These are phyloP conservation scores for Suillus spraguei DNA, from an alignment of 768 basidiomycete genomes.

Conservation along the genomic window DNA sequence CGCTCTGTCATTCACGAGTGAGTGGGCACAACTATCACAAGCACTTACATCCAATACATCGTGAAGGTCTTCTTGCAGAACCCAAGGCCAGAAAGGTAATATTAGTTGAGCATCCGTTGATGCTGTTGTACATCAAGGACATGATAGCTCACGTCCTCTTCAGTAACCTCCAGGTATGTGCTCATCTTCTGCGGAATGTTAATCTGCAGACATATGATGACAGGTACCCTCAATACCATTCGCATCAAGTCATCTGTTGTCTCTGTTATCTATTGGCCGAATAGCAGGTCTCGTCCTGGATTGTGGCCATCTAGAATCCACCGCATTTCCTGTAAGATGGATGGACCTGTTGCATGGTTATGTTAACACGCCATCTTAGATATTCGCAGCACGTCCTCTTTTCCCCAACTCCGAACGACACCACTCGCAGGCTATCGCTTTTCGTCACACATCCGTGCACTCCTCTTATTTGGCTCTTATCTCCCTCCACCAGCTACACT, in stretches of 20 bases:
- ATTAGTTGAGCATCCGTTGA: slow-evolving; percentile 84
- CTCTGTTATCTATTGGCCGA: slow-evolving; percentile 82
- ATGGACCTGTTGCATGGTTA: background rate
- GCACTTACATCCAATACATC: slow-evolving; percentile 19
- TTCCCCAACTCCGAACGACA: slow-evolving; percentile 78
- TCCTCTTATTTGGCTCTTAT: slow-evolving; percentile 83
- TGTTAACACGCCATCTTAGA: slow-evolving; percentile 49
- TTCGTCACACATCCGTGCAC: slow-evolving; percentile 75
- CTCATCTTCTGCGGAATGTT: background rate
- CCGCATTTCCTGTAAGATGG: slow-evolving; percentile 75
- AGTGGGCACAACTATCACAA: slow-evolving; percentile 30
- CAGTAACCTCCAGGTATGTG: slow-evolving; percentile 79
- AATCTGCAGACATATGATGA: background rate
- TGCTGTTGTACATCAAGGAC: slow-evolving; percentile 88
- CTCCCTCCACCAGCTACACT: slow-evolving; percentile 79
- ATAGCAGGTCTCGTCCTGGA: slow-evolving; percentile 95
- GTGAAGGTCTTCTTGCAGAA: slow-evolving; percentile 86
- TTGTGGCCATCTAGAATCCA: slow-evolving; percentile 89
- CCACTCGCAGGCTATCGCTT: slow-evolving; percentile 87
- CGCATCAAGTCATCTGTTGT: slow-evolving; percentile 83
- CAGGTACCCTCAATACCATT: slow-evolving; percentile 96
- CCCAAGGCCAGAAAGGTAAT: slow-evolving; percentile 96
- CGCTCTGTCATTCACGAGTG: slow-evolving; percentile 86
- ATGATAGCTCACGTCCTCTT: slow-evolving; percentile 85
- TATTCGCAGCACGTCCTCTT: slow-evolving; percentile 86